Base-by-base conservation (phyloP, 2,329 filamentous ascomycete species). In the Trichoderma atroviride region DNA sequence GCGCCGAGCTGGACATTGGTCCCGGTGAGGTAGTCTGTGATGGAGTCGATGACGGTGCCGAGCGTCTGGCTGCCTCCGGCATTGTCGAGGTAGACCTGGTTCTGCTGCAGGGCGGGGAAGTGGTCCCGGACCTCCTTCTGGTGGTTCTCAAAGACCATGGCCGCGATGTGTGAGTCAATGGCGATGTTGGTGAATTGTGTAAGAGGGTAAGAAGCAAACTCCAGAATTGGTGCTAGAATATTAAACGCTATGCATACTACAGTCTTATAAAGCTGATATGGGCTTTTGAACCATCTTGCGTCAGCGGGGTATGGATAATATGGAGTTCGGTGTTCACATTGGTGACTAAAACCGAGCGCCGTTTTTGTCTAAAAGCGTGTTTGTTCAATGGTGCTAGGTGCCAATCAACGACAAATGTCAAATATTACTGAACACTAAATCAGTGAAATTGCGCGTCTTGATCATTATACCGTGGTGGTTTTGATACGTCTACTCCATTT, bases 1-100 rank as follows among this genome's bases (percentile, higher is more conserved):
- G 90, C 91, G 24, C 91, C 92, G 0, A 94, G 85, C 77, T 95
- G 92, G 53, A 94, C 91, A 73, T 94, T 94, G 71, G 84, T 90
- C 33, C 84, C 85, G 47, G 85, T 81, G 10, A 94, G 83, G 74
- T 94, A 94, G 29, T 88, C 83, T 1, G 83, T 82, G 68, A 94
- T 88, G 1, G 86, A 85, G 68, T 91, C 86, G 69, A 91, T 88
- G 19, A 92, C 92, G 19, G 85, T 82, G 31, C 86, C 87, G 4
- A 94, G 80, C 1, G 88, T 84, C 75, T 94, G 92, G 75, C 88
- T 92, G 47, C 92, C 92, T 22, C 92, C 92, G 13, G 91, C 92
- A 76, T 94, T 94, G 76, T 95, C 92, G 73, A 94, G 86, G 77
- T 87, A 93, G 61, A 94, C 84, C 75, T 93, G 91, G 58, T 88